Base-by-base conservation (phyloP, 2,329 filamentous ascomycete species). In the Aureobasidium namibiae region DNA sequence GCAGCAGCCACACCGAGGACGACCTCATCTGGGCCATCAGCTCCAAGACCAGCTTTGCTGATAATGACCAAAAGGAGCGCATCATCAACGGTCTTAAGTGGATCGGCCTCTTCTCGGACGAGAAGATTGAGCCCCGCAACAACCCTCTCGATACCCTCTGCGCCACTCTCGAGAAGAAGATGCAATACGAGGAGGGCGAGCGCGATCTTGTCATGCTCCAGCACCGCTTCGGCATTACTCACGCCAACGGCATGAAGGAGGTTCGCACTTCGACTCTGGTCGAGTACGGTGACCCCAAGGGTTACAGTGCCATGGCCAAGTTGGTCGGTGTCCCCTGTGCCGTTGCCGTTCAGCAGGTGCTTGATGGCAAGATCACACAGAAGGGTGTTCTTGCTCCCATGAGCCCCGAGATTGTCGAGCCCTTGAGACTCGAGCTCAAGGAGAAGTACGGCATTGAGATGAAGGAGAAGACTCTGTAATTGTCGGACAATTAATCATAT, bases 81-180 rank as follows among this genome's bases (percentile, higher is more conserved):
- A 84, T 94, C 68, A 71, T 94, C 52, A 77, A 78, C 50, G 89
- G 89, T 60, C 80, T 94, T 36, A 80, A 82, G 65, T 94, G 89
- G 89, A 79, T 88, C 65, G 81, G 81, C 24, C 69, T 84, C 63
- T 87, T 90, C 76, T 87, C 83, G 44, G 80, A 85, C 64, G 80
- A 83, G 69, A 76, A 82, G 71, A 90, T 87, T 69, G 87, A 76
- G 6, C 86, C 89, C 29, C 79, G 84, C 59, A 87, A 85, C 58
- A 96, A 89, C 78, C 88, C 90, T 4, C 82, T 96, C 24, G 92
- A 96, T 74, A 92, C 89, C n/a, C 84, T 96, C 39, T 96, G 91
- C 77, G 90, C 89, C 33, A 88, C 85, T 3, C 82, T 96, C 31
- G 90, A 95, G 80, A 77, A 89, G 80, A 95, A 95, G 84, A 95